Evolutionary conservation across 2,329 filamentous ascomycete species (phyloP).

Genomic region (Elsinoe necatrix): DNA sequence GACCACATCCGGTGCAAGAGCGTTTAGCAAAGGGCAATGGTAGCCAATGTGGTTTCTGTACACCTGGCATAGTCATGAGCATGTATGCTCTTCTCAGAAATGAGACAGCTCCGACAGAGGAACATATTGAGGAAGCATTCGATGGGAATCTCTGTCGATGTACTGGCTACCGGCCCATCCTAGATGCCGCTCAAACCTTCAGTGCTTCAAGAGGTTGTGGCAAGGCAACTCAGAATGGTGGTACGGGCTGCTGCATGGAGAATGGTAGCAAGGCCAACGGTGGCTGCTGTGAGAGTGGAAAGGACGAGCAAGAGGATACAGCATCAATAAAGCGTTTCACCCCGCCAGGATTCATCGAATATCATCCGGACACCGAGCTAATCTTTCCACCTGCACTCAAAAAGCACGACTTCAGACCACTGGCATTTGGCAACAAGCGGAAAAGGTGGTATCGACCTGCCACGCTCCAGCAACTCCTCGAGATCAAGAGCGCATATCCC

Average conservation of each 20-base stretch:
- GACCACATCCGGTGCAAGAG: conserved; percentile 83
- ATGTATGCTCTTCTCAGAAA: conserved; percentile 88
- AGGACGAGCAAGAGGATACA: conserved; percentile 33
- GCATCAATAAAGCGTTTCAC: conserved; percentile 58
- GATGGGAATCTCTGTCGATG: conserved; percentile 94
- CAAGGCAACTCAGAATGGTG: conserved; percentile 50
- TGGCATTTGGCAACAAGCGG: conserved; percentile 87
- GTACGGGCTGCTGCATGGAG: conserved; percentile 64
- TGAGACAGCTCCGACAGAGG: conserved; percentile 64
- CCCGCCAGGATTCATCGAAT: conserved; percentile 85
- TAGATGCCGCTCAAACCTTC: conserved; percentile 91
- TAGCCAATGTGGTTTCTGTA: conserved; percentile 93
- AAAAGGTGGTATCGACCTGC: conserved; percentile 91
- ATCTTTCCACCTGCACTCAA: conserved; percentile 85
- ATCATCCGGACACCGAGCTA: conserved; percentile 85
- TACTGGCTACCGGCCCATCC: conserved; percentile 87
- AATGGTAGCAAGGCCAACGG: conserved; percentile 33
- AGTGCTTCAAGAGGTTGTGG: conserved; percentile 51
- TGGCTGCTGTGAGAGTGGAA: conserved; percentile 27
- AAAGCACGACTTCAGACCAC: conserved; percentile 70
- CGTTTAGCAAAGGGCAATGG: conserved; percentile 85
- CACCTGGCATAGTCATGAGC: conserved; percentile 95
- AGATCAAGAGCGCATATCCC: conserved; percentile 81
- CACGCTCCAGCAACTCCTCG: conserved; percentile 74
- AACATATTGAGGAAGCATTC: conserved; percentile 90